Evolutionary conservation across 495 filamentous ascomycete species (phyloP).

Genomic region (Clavariopsis aquatica): DNA sequence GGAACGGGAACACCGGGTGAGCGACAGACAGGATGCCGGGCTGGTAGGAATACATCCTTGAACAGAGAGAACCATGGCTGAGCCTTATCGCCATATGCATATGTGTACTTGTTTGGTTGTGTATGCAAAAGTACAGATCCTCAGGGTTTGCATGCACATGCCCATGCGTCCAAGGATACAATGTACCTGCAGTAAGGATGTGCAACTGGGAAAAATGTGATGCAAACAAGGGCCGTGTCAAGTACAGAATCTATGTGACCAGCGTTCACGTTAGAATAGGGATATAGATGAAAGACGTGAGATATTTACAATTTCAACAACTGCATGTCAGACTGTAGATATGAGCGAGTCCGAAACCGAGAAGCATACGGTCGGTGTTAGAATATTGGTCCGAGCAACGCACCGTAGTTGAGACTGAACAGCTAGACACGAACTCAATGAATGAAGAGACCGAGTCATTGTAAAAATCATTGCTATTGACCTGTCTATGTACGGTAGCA

Average conservation of each 20-base stretch:
- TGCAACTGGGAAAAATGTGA: constrained; percentile 2
- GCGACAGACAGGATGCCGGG: background rate
- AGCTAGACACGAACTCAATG: background rate
- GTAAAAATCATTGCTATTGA: constrained; percentile 3
- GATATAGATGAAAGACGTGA: constrained; percentile 12
- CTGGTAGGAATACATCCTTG: constrained; percentile 4
- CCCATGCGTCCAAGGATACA: background rate
- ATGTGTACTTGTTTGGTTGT: background rate
- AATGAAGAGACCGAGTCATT: background rate
- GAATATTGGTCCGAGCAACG: background rate
- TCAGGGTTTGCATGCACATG: background rate
- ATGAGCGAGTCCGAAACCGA: background rate
- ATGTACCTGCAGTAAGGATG: constrained; percentile 30
- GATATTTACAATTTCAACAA: background rate
- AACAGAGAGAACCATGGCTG: too few species aligned
- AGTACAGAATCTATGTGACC: background rate
- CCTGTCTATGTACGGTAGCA: background rate
- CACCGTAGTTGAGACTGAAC: background rate
- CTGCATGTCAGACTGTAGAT: constrained; percentile 8
- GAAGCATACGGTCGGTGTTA: background rate
- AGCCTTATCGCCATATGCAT: background rate
- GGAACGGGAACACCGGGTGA: constrained; percentile 7
- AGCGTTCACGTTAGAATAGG: background rate
- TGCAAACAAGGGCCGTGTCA: background rate
- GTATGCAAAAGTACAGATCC: background rate